Base-by-base conservation (phyloP, 176 grass and related monocot species). In the Tillandsia leiboldiana region DNA sequence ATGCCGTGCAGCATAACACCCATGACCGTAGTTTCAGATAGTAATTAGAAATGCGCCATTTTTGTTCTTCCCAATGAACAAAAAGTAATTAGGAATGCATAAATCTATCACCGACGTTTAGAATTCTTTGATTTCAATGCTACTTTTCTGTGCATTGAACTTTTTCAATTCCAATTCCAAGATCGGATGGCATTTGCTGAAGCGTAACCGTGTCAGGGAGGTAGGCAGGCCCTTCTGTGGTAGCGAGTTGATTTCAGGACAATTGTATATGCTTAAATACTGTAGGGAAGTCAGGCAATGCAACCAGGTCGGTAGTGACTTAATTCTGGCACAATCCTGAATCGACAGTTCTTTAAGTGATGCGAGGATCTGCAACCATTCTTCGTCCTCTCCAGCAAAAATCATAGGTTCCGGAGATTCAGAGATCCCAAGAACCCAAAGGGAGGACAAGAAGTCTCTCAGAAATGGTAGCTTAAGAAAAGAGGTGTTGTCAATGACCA, bases 161-260 rank as follows among this genome's bases (percentile, higher is more conserved):
- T 56, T 56, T 56, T n/a, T 1, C 11, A 83, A 78, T 58, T 78
- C 27, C 17, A 50, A 68, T 14, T 84, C 71, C 1, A 88, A 65
- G 50, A 74, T 74, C 1, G 70, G 77, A 88, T 88, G 77, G 17
- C 70, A 84, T 0, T 1, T 22, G 24, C 70, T 80, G 2, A 88
- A 26, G 57, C 75, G 63, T 67, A 80, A 7, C 1, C 0, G 59
- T 62, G 57, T 59, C 13, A 86, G 57, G 1, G 79, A 83, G 26
- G 59, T 26, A 13, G 83, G 83, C 3, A 85, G 12, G 12, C 87
- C 87, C 58, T 62, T 26, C 49, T 76, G 0, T 24, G 24, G 24
- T 24, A 24, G 24, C 24, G 24, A 24, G 1, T 24, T 24, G 24
- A 24, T 24, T 82, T 73, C 53, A 23, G 72, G 72, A 24, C 82